Base-by-base conservation (phyloP, 768 basidiomycete species). In the Ramaria sp. region DNA sequence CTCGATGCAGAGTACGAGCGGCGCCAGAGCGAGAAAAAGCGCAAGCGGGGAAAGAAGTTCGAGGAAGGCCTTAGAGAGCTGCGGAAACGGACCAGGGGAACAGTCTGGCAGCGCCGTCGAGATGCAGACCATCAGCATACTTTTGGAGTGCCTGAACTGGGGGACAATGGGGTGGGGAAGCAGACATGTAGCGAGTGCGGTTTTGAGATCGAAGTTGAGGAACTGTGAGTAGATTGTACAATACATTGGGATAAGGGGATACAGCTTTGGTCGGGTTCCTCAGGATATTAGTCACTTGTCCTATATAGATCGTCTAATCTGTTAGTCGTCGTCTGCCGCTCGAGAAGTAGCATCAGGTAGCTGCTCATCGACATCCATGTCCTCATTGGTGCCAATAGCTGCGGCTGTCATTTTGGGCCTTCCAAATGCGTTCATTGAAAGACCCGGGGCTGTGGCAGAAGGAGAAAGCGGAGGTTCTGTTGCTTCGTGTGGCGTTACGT, bases 1-100 rank as follows among this genome's bases (percentile, higher is more conserved):
- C 68, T 99, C 47, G 95, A 98, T 62, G 77, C 75, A 5, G 95
- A 97, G 64, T 98, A 83, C 67, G 84, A 88, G 61, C 74, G 76
- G 32, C 77, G 94, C 50, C 78, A 77, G 50, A 75, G 73, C 20
- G 89, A 88, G 63, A 95, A 93, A 74, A 87, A 83, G 64, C 83
- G 84, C 63, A 88, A 90, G 68, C 88, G 89, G 73, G 88, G 88
- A 61, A 90, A 83, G 66, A 98, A 99, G 65, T 98, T 98, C 60
- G 94, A 96, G 64, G 82, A 94, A 61, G 81, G 89, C 41, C 69
- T 99, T 55, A 79, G 73, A 63, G 92, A 97, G 63, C 70, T 97
- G 42, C 78, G 94, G 37, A 80, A 78, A 61, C 77, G 86, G 58
- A 96, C 94, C 1, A 79, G 87, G 60, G 91, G 92, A 66, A 88